Percentiles rank a stretch among this genome's conserved stretches.
phyloP scores from a whole-genome alignment of 768 basidiomycete species.

The Scleroderma citrinum region DNA sequence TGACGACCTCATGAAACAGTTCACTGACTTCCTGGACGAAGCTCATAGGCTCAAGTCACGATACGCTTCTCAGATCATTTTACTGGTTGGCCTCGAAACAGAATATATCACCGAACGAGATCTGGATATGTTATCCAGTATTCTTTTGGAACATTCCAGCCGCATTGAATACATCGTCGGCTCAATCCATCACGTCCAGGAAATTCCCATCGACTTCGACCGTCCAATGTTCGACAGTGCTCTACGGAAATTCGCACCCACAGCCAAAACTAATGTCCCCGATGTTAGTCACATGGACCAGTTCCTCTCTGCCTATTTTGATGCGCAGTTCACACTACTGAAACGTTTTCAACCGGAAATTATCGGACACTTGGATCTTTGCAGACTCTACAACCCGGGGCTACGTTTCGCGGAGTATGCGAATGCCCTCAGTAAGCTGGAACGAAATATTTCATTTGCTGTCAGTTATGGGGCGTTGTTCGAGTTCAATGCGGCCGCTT shows the following conservation, averaged over 20 bases:
- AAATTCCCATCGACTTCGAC: conserved; percentile 92
- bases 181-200: conserved; percentile 86
- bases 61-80: conserved; percentile 60
- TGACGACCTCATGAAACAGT: conserved; percentile 53
- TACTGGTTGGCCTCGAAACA: conserved; percentile 90
- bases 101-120: conserved; percentile 76
- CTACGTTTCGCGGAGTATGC: conserved; percentile 52
- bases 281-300: conserved; percentile 30
- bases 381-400: conserved; percentile 73
- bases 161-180: conserved; percentile 88
- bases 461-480: conserved; percentile 85
- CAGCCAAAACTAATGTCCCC: conserved; percentile 17
- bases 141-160: conserved; percentile 43
- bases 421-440: conserved; percentile 55
- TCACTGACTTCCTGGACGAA: conserved; percentile 67
- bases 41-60: conserved; percentile 66
- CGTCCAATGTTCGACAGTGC: conserved; percentile 58
- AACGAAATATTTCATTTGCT: conserved; percentile 70
- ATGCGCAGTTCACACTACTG: conserved; percentile 74
- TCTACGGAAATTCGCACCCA: conserved; percentile 36
- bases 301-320: conserved; percentile 72
- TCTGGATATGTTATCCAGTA: conserved; percentile 47
- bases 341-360: conserved; percentile 74
- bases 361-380: conserved; percentile 91
- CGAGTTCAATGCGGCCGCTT: conserved; percentile 88